Conservation (phyloP, 257 asterid genomes). For the Nicotiana paniculata region DNA sequence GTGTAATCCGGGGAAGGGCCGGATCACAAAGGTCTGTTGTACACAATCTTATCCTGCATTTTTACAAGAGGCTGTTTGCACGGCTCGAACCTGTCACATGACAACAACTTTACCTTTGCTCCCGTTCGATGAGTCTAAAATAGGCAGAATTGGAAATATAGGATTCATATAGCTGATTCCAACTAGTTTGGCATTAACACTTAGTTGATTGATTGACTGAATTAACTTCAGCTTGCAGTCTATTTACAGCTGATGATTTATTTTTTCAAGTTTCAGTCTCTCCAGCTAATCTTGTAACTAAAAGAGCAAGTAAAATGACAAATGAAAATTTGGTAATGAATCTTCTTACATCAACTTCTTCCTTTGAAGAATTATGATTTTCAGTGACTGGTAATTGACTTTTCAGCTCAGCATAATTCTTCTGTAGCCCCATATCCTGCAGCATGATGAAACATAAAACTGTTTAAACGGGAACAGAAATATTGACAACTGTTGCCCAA, state of each 20-base stretch:
- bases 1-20: too few relatives aligned
- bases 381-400: slow-evolving; percentile 40
- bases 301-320: background rate
- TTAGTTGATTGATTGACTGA: background rate
- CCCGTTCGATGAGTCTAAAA: too few relatives aligned
- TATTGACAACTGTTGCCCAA: slow-evolving; percentile 31
- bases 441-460: background rate
- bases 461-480: background rate
- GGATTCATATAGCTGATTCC: background rate
- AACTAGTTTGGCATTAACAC: background rate
- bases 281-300: background rate
- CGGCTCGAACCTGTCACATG: too few relatives aligned
- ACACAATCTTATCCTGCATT: too few relatives aligned
- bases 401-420: slow-evolving; percentile 31
- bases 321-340: background rate
- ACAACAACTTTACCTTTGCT: too few relatives aligned
- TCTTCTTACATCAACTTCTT: slow-evolving; percentile 26
- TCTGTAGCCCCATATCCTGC: slow-evolving; percentile 29
- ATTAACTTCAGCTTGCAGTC: background rate
- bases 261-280: background rate
- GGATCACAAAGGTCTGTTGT: too few relatives aligned
- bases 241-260: background rate
- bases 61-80: too few relatives aligned
- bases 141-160: background rate
- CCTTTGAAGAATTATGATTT: slow-evolving; percentile 38